Evolutionary conservation across 208 protist species (phyloP).

Genomic region (Naegleria fowleri): DNA sequence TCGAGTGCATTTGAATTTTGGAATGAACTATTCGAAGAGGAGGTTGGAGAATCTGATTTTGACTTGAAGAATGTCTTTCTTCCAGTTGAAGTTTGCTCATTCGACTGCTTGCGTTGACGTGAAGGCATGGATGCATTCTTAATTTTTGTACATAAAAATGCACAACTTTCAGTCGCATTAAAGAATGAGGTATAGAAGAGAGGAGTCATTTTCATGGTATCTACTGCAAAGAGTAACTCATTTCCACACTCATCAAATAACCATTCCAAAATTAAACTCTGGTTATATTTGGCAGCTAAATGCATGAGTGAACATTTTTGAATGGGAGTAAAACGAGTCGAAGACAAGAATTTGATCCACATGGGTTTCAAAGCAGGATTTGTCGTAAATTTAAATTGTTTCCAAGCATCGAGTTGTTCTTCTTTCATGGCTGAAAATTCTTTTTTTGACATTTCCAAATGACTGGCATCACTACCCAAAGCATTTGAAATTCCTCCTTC

Average conservation of each 20-base stretch:
- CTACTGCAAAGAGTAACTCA: not conserved
- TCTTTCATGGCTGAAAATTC: not conserved
- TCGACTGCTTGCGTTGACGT: not conserved
- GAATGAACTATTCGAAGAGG: not conserved
- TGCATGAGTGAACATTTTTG: not conserved
- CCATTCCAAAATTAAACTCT: not conserved
- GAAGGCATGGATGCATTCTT: not conserved
- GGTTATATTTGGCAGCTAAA: not conserved
- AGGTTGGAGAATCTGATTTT: not conserved
- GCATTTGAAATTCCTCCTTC: not conserved
- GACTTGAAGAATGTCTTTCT: not conserved
- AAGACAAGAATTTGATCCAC: not conserved
- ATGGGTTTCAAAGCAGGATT: not conserved
- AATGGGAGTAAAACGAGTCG: not conserved
- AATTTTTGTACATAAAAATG: not conserved
- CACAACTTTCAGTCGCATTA: not conserved
- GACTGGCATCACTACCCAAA: not conserved
- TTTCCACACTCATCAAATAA: not conserved
- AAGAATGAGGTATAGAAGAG: not conserved
- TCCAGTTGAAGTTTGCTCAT: not conserved
- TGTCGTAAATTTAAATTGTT: not conserved
- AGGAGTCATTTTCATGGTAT: not conserved
- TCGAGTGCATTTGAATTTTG: not conserved
- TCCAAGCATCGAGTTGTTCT: not conserved
- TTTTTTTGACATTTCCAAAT: not conserved